These are phyloP conservation scores for Fusarium tanahbumbuense DNA, from an alignment of 2,329 filamentous ascomycete genomes.

Conservation along the genomic window DNA sequence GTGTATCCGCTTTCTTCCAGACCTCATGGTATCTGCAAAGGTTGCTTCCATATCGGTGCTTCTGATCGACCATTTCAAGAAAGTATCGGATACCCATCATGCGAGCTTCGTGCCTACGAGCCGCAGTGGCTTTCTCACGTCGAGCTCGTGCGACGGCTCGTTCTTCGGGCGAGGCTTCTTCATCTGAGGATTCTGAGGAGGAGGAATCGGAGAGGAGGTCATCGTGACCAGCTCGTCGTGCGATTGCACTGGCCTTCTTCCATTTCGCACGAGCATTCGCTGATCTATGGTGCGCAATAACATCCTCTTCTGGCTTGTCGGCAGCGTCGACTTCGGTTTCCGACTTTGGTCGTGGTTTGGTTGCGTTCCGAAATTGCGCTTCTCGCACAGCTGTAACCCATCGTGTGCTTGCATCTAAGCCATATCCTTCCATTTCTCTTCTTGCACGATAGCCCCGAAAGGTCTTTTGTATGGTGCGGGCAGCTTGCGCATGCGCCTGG, in stretches of 20 bases:
- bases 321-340: conserved; percentile 15
- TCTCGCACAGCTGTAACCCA: conserved; percentile 76
- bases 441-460: conserved; percentile 82
- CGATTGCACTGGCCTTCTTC: conserved; percentile 78
- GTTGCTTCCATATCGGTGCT: conserved; percentile 89
- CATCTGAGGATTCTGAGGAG: conserved; percentile 47
- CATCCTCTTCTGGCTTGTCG: conserved; percentile 21
- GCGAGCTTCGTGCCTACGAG: conserved; percentile 74
- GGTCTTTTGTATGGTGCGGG: conserved; percentile 72
- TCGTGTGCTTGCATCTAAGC: conserved; percentile 74
- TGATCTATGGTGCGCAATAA: conserved; percentile 29
- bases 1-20: conserved; percentile 82
- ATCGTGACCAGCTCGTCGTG: conserved; percentile 77
- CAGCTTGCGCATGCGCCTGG: conserved; percentile 59
- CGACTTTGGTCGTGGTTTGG: conserved; percentile 55
- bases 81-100: conserved; percentile 91
- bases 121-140: conserved; percentile 62
- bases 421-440: conserved; percentile 75
- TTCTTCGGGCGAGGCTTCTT: conserved; percentile 52
- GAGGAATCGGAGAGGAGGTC: conserved; percentile 61
- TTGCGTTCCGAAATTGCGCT: conserved; percentile 64
- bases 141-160: conserved; percentile 53
- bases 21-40: conserved; percentile 83
- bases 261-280: conserved; percentile 73
- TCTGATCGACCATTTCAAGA: conserved; percentile 83